Conservation (phyloP, 2,329 filamentous ascomycete species). For the Colletotrichum trifolii region DNA sequence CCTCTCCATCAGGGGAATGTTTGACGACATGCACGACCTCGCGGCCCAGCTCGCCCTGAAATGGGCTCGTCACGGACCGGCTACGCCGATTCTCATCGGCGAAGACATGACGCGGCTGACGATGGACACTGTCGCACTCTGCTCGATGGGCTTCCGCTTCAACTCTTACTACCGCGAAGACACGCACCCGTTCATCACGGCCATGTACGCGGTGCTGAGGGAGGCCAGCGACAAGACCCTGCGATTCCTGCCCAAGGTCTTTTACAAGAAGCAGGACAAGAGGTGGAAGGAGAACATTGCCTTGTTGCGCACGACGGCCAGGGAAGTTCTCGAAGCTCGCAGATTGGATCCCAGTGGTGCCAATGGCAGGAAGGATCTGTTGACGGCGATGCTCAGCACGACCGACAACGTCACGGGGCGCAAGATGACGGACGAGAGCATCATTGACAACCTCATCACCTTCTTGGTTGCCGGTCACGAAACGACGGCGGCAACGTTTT, state of each 20-base stretch:
- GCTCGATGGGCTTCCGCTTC: conserved; percentile 68
- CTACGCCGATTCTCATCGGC: conserved; percentile 61
- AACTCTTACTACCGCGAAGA: conserved; percentile 68
- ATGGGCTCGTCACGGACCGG: conserved; percentile 58
- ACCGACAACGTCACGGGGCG: conserved; percentile 72
- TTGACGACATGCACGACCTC: conserved; percentile 63
- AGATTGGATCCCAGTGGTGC: conserved; percentile 64
- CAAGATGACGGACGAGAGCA: conserved; percentile 67
- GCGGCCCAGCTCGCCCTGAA: conserved; percentile 64
- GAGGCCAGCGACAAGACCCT: conserved; percentile 63
- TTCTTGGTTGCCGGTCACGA: conserved; percentile 76
- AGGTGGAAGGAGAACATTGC: conserved; percentile 63
- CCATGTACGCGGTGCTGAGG: conserved; percentile 69
- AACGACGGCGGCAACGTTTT: conserved; percentile 74
- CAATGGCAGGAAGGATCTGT: conserved; percentile 63
- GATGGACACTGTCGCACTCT: conserved; percentile 71
- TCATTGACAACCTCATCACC: conserved; percentile 75
- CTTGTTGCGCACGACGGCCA: conserved; percentile 61
- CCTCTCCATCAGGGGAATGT: conserved; percentile 71
- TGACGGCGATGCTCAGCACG: conserved; percentile 74
- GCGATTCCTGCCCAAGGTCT: conserved; percentile 56
- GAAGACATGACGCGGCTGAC: conserved; percentile 73
- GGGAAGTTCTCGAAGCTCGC: conserved; percentile 71
- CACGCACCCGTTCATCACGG: conserved; percentile 51
- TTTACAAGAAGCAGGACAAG: conserved; percentile 55